phyloP scores from a whole-genome alignment of 2,329 filamentous ascomycete species.

The Dothideomycetidae sp. region DNA sequence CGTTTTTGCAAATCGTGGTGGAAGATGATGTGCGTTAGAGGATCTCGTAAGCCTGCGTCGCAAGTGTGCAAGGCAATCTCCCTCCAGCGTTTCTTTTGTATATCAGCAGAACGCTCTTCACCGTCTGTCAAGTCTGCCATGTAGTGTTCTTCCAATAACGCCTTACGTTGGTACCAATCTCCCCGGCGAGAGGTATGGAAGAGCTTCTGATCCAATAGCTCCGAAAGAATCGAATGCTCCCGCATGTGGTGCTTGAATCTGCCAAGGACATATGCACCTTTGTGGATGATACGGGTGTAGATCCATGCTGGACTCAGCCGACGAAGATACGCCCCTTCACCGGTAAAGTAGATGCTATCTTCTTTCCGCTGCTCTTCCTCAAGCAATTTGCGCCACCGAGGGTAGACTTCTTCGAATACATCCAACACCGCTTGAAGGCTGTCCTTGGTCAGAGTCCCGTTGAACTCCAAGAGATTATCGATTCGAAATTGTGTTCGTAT shows the following conservation, averaged over 20 bases:
- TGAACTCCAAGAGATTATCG: slow-evolving; percentile 69
- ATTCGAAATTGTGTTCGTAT: slow-evolving; percentile 68
- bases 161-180: slow-evolving; percentile 91
- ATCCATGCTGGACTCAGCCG: slow-evolving; percentile 85
- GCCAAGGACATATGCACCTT: slow-evolving; percentile 63
- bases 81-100: slow-evolving; percentile 72
- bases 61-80: slow-evolving; percentile 64
- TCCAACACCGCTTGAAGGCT: slow-evolving; percentile 54
- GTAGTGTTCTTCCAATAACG: slow-evolving; percentile 87
- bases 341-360: slow-evolving; percentile 58
- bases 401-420: slow-evolving; percentile 60
- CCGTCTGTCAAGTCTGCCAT: slow-evolving; percentile 51
- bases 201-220: slow-evolving; percentile 64
- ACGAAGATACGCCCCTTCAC: slow-evolving; percentile 77
- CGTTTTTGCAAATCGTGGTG: slow-evolving; percentile 88
- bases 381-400: slow-evolving; percentile 64
- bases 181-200: slow-evolving; percentile 79
- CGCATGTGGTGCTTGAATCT: slow-evolving; percentile 65
- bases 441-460: slow-evolving; percentile 51
- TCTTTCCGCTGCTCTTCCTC: slow-evolving; percentile 66
- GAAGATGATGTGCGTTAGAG: slow-evolving; percentile 77
- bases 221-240: slow-evolving; percentile 59
- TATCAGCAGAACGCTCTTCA: slow-evolving; percentile 37
- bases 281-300: slow-evolving; percentile 86
- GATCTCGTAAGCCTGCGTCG: slow-evolving; percentile 73